Evolutionary conservation across 805 yeast genomes (phyloP), one percentile per base, ranked within the genome.

Genomic region (Candida silvatica): DNA sequence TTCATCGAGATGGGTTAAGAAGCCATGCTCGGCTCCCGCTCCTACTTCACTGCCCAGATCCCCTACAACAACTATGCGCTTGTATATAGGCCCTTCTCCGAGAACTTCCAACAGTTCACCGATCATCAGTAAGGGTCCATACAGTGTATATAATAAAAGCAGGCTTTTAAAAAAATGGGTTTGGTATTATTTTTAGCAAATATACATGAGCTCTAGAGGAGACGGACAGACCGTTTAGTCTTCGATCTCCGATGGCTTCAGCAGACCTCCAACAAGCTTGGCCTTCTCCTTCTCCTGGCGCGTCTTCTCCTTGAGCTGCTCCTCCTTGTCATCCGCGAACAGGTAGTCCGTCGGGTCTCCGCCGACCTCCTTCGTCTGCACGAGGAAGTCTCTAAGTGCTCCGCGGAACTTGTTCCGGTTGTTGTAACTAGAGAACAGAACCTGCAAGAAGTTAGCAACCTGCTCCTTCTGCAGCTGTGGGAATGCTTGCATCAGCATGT

Each of bases 271-370:
- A 46, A 90, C 82, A 61, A 74, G 77, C 46, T 81, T 66, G 35
- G 94, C 96, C 48, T 73, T 77, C 59, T 85, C 90, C 52, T 79
- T 80, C 48, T 84, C 90, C 40, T 69, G 55, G 54, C 69, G 73
- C 44, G 67, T 71, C 54, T 77, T 79, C 57, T 84, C 95, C 42
- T 67, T 59, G 40, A 75, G 58, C 56, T 85, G 94, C 34, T 66
- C 66, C 58, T 86, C 95, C 54, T 78, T 82, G 54, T 90, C 98
- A 52, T 92, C 97, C 8, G 94, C 94, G 61, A 80, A 90, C 56
- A 90, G 67, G 56, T 92, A 92, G 56, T 88, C 97, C 17, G 95
- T 86, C 37, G 94, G 78, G 56, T 85, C 95, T 20, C 97, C 97
- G 40, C 97, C 98, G 52, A 73, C 76, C 61, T 90, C 95, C 62